Evolutionary conservation across 2,329 filamentous ascomycete genomes (phyloP).

Genomic region (Curvularia hawaiiensis): DNA sequence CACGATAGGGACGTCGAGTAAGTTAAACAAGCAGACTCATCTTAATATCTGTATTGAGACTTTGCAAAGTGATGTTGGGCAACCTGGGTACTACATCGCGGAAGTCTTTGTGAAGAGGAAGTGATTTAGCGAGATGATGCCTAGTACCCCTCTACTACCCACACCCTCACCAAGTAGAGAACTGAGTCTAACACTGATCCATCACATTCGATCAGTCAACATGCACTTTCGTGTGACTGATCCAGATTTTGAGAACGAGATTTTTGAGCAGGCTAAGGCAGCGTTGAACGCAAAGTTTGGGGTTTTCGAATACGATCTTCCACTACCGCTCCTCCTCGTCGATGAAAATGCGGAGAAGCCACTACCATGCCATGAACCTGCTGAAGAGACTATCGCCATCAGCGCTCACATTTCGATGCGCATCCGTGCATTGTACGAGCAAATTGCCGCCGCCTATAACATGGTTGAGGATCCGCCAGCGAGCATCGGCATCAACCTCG

Average conservation of each 20-base stretch:
- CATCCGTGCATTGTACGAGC: constrained; percentile 18
- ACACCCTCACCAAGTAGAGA: not conserved
- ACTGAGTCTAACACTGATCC: not conserved
- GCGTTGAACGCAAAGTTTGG: constrained; percentile 17
- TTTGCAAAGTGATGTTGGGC: too few species aligned
- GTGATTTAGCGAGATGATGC: not conserved
- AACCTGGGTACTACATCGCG: too few species aligned
- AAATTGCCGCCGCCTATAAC: constrained; percentile 8
- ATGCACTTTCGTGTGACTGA: constrained; percentile 18
- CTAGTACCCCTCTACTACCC: not conserved
- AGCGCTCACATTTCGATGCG: constrained; percentile 15
- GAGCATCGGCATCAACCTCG: constrained; percentile 11
- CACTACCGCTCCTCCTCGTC: constrained; percentile 17
- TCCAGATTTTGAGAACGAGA: constrained; percentile 15
- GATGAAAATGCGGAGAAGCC: constrained; percentile 10
- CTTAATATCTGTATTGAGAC: too few species aligned
- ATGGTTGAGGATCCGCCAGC: constrained; percentile 11
- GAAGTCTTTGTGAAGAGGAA: too few species aligned
- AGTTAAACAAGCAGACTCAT: too few species aligned
- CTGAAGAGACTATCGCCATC: constrained; percentile 15
- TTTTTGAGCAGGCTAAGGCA: constrained; percentile 16
- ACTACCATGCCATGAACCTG: constrained; percentile 17
- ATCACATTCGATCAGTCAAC: constrained; percentile 10
- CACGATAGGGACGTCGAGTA: not conserved
- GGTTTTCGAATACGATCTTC: constrained; percentile 12